Conservation (phyloP, 768 basidiomycete species). For the Pilatotrama ljubarskyi region DNA sequence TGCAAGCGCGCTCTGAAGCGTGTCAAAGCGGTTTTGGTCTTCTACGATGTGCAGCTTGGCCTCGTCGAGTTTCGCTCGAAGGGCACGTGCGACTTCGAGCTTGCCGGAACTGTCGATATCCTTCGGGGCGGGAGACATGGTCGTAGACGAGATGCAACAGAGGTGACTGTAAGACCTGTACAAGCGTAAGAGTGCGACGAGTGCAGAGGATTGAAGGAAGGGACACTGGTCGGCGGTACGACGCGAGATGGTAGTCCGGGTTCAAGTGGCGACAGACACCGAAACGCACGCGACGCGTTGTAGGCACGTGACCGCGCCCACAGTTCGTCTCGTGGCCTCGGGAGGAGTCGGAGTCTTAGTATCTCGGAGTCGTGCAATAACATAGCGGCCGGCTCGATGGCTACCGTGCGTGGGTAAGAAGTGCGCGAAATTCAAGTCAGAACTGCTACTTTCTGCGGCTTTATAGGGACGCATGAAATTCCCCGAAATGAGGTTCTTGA, state of each 20-base stretch:
- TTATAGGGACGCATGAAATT: no score
- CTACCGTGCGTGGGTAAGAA: no score
- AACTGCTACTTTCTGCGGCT: no score
- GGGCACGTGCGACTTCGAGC: slow-evolving; percentile 21
- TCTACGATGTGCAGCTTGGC: slow-evolving; percentile 21
- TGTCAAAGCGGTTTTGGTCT: slow-evolving; percentile 21
- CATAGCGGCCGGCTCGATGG: no score
- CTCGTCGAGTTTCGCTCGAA: slow-evolving; percentile 18
- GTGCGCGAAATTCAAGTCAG: no score
- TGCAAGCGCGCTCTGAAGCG: slow-evolving; percentile 15
- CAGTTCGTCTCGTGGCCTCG: no score
- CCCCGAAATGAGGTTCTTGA: no score
- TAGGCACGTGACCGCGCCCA: background rate
- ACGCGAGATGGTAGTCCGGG: background rate
- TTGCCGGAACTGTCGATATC: slow-evolving; percentile 18
- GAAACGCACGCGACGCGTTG: slow-evolving; percentile 4
- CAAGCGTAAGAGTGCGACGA: no score
- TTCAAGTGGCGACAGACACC: background rate
- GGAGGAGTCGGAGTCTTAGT: no score
- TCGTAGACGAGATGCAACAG: background rate
- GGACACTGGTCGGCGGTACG: background rate
- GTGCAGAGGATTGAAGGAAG: background rate
- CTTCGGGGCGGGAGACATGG: slow-evolving; percentile 3
- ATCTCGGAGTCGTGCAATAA: no score
- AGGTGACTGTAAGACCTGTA: no score